These are phyloP conservation scores for Naganishia antarctica DNA, from an alignment of 768 basidiomycete species.

Conservation along the genomic window DNA sequence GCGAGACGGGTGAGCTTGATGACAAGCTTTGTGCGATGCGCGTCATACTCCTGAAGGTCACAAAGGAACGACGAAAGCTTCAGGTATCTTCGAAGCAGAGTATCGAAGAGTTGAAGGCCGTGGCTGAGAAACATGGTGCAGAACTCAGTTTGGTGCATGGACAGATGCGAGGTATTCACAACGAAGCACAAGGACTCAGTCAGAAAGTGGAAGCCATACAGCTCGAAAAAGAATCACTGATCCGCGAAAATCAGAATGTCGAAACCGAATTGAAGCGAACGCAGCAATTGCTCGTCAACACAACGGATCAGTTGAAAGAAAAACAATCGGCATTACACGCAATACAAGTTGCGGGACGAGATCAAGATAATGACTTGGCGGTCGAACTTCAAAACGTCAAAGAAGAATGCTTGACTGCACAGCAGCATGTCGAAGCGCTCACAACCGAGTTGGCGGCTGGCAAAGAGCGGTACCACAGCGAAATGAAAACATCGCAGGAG, in stretches of 20 bases:
- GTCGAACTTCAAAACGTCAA: neutral
- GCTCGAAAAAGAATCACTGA: neutral
- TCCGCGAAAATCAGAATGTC: too few species aligned
- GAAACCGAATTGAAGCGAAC: neutral
- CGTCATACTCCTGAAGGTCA: too few species aligned
- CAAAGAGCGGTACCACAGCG: neutral
- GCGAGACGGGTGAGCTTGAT: neutral
- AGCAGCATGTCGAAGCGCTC: neutral
- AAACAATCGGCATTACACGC: neutral
- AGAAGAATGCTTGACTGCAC: neutral
- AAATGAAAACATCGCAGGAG: neutral
- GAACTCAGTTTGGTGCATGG: neutral
- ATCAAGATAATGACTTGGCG: neutral
- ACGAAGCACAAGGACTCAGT: neutral
- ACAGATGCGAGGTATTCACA: neutral
- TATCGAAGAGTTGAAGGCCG: neutral
- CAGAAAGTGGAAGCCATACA: neutral
- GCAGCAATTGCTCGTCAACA: neutral
- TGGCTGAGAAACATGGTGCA: neutral
- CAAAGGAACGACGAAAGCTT: neutral
- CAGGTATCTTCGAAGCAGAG: neutral
- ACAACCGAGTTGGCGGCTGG: neutral
- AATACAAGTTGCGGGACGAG: neutral
- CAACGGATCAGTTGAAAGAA: neutral
- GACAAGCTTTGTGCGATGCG: neutral